Conservation (phyloP, 306 rosid species). For the Nissolia schottii region DNA sequence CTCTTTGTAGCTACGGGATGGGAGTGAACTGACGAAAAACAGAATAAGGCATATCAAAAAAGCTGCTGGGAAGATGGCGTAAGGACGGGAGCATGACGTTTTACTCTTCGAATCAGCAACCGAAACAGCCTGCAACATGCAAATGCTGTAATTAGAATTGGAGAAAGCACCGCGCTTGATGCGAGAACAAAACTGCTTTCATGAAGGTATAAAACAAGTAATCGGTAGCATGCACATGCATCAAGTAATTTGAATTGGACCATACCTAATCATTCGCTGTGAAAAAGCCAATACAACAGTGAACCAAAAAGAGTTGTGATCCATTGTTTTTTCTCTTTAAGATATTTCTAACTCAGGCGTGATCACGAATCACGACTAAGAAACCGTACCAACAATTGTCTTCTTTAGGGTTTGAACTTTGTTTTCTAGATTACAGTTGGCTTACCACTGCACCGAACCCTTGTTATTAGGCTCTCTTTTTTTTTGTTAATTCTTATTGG, state of each 20-base stretch:
- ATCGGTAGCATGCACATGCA: neutral
- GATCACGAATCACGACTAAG: no score
- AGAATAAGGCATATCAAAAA: slow-evolving; percentile 38
- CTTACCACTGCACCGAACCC: no score
- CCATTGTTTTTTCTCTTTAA: no score
- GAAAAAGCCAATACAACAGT: neutral
- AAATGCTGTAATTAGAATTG: neutral
- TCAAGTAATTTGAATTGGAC: neutral
- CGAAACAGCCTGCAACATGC: slow-evolving; percentile 24
- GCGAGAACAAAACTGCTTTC: neutral
- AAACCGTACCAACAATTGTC: no score
- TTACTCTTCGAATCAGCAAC: slow-evolving; percentile 36
- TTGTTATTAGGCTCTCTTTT: no score
- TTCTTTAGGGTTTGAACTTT: no score
- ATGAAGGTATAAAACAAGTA: neutral
- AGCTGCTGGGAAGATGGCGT: slow-evolving; percentile 49
- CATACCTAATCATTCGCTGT: neutral
- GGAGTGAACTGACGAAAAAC: slow-evolving; percentile 33
- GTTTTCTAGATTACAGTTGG: no score
- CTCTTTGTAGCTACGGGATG: slow-evolving; percentile 46
- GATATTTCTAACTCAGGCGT: no score
- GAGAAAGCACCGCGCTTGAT: neutral
- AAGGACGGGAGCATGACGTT: slow-evolving; percentile 42
- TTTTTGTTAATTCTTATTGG: neutral
- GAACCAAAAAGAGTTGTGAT: neutral